These are phyloP conservation scores for Talaromyces amestolkiae DNA, from an alignment of 2,329 filamentous ascomycete genomes.

Conservation along the genomic window DNA sequence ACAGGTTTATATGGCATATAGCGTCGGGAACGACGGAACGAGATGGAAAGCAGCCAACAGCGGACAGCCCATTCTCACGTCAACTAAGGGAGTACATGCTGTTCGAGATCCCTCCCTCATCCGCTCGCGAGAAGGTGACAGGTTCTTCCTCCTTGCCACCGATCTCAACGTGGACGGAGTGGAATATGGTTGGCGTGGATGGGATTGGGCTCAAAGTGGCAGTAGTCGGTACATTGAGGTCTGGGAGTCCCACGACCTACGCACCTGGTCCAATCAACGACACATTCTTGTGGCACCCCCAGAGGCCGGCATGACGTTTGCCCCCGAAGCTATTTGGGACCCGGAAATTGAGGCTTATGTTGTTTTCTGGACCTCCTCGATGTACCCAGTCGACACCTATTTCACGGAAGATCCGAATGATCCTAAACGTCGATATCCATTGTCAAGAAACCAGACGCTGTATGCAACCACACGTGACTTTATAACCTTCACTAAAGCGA, in stretches of 20 bases:
- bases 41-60: conserved; percentile 3
- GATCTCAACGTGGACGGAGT: conserved; percentile 1
- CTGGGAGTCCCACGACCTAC: conserved; percentile 3
- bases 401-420: not conserved
- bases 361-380: not conserved
- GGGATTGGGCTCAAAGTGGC: conserved; percentile 6
- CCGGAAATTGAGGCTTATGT: not conserved
- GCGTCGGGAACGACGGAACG: not conserved
- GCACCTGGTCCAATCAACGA: conserved; percentile 2
- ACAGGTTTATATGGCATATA: conserved; percentile 4
- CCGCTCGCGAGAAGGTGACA: conserved; percentile 4
- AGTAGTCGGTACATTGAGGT: not conserved
- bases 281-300: not conserved
- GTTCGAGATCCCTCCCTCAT: not conserved
- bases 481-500: not conserved
- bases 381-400: not conserved
- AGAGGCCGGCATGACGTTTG: not conserved
- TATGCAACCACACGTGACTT: not conserved
- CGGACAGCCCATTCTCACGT: not conserved
- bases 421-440: not conserved
- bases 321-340: conserved; percentile 1
- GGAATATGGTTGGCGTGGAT: not conserved
- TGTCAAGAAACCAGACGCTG: not conserved
- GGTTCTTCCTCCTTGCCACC: not conserved
- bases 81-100: not conserved